Evolutionary conservation across 305 asterid species (phyloP), one percentile per base, ranked within the genome.

Genomic region (Fraxinus xanthoxyloides): DNA sequence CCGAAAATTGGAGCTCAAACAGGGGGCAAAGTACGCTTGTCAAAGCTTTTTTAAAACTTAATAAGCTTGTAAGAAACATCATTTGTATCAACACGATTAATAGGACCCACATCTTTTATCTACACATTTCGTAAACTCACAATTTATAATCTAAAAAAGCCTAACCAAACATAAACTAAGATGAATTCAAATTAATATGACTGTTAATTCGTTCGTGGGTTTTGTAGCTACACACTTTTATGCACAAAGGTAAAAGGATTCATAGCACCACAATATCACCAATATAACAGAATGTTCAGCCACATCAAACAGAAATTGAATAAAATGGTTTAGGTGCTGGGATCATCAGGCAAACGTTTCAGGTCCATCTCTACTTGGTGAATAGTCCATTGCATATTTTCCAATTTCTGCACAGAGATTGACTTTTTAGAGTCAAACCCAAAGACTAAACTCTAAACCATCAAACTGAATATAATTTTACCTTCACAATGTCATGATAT

Each of bases 321-420:
- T 48, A 48, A 48, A 48, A n/a, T 54, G 24, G 63, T n/a, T 88
- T 86, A 92, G 84, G 91, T 8, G 81, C 80, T 74, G 36, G 89
- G 85, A 65, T 89, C 89, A 86, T 90, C 95, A 67, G 97, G 95
- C 87, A 89, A 76, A 61, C 97, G 93, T 77, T 92, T 94, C 87
- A 95, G 90, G 87, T 95, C 99, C 97, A 94, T 92, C 85, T 95
- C 99, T 54, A 95, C 99, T 90, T 95, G 98, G 79, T 89, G 93
- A 85, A 95, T 95, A 75, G 99, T 94, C 97, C 98, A 95, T 83
- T 90, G 95, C 98, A 93, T 91, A 69, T 92, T 91, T 85, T 94
- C 98, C 92, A 93, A 80, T 89, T 95, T 94, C 98, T 95, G 97
- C 92, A 86, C 80, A 69, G 7, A 63, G 65, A 65, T 3, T 77